Evolutionary conservation across 331 rosid species (phyloP), one percentile per base, ranked within the genome.

Genomic region (Prunus yedoensis): DNA sequence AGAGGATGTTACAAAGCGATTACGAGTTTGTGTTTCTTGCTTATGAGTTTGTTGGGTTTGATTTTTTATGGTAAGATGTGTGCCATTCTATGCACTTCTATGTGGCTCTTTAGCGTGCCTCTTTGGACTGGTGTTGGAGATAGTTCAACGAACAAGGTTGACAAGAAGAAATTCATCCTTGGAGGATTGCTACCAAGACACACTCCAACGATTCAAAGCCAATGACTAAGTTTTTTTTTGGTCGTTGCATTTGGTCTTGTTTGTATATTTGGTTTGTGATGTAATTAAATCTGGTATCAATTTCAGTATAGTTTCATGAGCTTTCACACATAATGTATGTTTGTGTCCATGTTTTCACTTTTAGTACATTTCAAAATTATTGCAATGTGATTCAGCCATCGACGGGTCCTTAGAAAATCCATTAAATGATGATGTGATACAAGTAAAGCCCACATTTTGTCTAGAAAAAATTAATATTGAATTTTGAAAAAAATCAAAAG

Each of bases 11-110:
- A 68, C 16, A 66, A 59, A 38, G 18, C 70, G 6, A 38, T 70
- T 49, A 43, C 23, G 43, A 78, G 66, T 14, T 3, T 81, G 65
- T 60, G 67, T 70, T 53, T 83, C 66, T n/a, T 84, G 32, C 28
- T 89, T 51, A 27, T 77, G 35, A 60, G 87, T 53, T 83, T 91
- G 25, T 4, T 75, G 70, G 77, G 70, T 17, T 78, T 88, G 89
- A 28, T 82, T 1, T 21, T 86, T 20, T 89, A 82, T 63, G 93
- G 91, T 3, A 91, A 75, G 73, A 10, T 76, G 49, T 79, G 66
- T 60, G 88, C 87, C 7, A 86, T 88, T 15, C n/a, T 85, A 0
- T 89, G 72, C 59, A 81, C 89, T 51, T 78, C 85, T 17, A 58
- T 75, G 56, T 89, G 85, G 84, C 76, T 91, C 15, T 76, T 80